Base-by-base conservation (phyloP, 2,329 filamentous ascomycete genomes). In the Tolypocladium ophioglossoides region DNA sequence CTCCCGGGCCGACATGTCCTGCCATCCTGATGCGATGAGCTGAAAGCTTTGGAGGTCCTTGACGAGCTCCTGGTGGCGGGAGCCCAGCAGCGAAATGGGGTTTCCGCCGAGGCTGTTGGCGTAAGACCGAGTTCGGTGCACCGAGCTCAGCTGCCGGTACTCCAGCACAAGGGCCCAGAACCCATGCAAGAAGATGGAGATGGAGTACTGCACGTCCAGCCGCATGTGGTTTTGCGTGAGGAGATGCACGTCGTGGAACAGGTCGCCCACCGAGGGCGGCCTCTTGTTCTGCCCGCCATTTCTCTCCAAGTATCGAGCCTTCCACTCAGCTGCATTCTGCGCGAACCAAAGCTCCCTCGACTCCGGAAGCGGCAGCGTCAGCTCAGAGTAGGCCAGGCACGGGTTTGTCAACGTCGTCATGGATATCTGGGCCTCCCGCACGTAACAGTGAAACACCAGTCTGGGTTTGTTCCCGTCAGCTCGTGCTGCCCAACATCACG, bases 91-190 rank as follows among this genome's bases (percentile, higher is more conserved):
- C 10, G 76, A 63, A 52, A 72, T 75, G 22, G 73, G 70, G 38
- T 70, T 70, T 16, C 68, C 68, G 10, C 69, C 67, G 38, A 66
- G 63, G 50, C 63, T 70, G 24, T 66, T 69, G 18, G 74, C 72
- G 50, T 79, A 78, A 3, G 74, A 72, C 51, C 78, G 76, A 53
- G 75, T 68, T 5, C 71, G 68, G 51, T 72, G 71, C 14, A 80
- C 72, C 6, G 76, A 73, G 57, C 76, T 76, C 48, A 84, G 76
- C 60, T 84, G 81, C 22, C 83, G 77, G 59, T 84, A 86, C 59
- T 88, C 84, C 65, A 82, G 78, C 16, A 88, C 78, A 59, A 86
- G 70, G 1, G 80, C 76, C 78, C 83, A 87, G 53, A 85, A 79
- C 11, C 78, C 83, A 59, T 87, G 78, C 1, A 88, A 72, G 51